Evolutionary conservation across 441 rosid genomes (phyloP).

Genomic region (Raphanus hybrid): DNA sequence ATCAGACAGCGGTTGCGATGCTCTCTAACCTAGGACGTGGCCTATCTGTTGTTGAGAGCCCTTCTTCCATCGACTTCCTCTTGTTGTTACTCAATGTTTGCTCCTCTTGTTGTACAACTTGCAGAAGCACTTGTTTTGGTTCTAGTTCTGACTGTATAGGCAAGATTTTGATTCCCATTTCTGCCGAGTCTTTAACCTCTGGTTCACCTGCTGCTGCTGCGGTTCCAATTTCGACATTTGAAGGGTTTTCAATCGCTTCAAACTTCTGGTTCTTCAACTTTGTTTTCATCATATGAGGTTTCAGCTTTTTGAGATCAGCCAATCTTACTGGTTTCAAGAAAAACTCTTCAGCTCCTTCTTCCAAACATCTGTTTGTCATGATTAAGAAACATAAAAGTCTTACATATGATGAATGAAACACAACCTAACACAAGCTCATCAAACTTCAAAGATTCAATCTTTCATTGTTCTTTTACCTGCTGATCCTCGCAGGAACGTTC

Average conservation of each 20-base stretch:
- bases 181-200: slow-evolving; percentile 27
- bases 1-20: slow-evolving; percentile 59
- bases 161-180: slow-evolving; percentile 15
- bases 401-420: neutral
- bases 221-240: slow-evolving; percentile 6
- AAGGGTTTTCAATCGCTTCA: slow-evolving; percentile 32
- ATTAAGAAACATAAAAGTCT: neutral
- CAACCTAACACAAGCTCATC: neutral
- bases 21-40: slow-evolving; percentile 63
- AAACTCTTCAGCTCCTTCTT: slow-evolving; percentile 79
- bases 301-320: slow-evolving; percentile 60
- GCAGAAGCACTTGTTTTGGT: slow-evolving; percentile 16
- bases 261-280: slow-evolving; percentile 49
- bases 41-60: slow-evolving; percentile 49
- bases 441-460: neutral
- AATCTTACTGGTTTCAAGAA: slow-evolving; percentile 64
- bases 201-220: slow-evolving; percentile 1
- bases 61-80: slow-evolving; percentile 40
- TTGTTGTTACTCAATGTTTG: slow-evolving; percentile 37
- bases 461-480: slow-evolving; percentile 45
- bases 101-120: slow-evolving; percentile 31
- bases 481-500: slow-evolving; percentile 68
- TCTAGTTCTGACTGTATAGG: slow-evolving; percentile 5
- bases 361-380: slow-evolving; percentile 51
- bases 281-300: slow-evolving; percentile 61